Percentiles rank a stretch among this genome's conserved stretches.
Conservation (phyloP, 129 eudicot genomes). For the Flaveria brownii region DNA sequence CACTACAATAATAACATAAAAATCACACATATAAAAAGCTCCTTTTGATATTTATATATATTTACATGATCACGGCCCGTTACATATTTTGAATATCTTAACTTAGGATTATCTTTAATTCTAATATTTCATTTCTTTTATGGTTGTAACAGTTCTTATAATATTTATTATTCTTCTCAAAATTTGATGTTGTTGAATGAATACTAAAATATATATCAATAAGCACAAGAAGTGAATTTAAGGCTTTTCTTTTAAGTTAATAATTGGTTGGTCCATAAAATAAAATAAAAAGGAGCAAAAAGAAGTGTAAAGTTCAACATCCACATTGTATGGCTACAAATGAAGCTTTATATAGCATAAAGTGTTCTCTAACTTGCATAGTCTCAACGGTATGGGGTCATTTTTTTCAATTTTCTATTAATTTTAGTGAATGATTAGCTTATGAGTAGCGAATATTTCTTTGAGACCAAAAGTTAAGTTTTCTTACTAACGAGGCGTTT, state of each 20-base stretch:
- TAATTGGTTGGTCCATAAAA: constrained; percentile 25
- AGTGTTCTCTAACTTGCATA: constrained; percentile 24
- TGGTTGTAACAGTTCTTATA: no score
- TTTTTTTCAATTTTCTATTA: neutral
- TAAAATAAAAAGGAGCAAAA: constrained; percentile 20
- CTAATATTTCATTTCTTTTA: no score
- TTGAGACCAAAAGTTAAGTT: constrained; percentile 26
- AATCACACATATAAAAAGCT: no score
- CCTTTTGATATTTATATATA: no score
- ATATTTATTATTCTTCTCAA: no score
- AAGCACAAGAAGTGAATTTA: neutral
- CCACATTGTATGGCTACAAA: constrained; percentile 37
- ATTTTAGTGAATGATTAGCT: constrained; percentile 33
- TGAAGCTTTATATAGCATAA: constrained; percentile 27
- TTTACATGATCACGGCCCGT: no score
- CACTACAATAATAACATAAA: no score
- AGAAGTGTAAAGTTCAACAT: constrained; percentile 28
- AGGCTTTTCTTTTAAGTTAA: neutral
- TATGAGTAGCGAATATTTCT: constrained; percentile 26
- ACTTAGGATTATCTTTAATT: no score
- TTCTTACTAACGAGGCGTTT: constrained; percentile 33
- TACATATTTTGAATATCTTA: no score
- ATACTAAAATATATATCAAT: neutral
- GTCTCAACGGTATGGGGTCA: constrained; percentile 26
- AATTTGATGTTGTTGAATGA: neutral